Evolutionary conservation across 1,284 basidiomycete genomes (phyloP), one percentile per base, ranked within the genome.

Genomic region (Stygiomarasmius scandens): DNA sequence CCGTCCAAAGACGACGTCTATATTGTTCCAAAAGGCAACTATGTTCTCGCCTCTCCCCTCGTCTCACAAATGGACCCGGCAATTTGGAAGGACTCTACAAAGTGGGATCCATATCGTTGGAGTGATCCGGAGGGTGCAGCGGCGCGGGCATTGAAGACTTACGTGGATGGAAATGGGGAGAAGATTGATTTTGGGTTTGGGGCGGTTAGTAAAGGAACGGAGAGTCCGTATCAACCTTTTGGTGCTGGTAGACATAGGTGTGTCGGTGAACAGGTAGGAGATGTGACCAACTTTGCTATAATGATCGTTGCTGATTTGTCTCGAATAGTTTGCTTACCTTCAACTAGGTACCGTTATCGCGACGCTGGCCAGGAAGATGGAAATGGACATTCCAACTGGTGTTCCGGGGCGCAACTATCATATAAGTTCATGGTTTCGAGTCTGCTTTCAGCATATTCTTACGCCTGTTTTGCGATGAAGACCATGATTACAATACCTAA

Each of bases 171-270:
- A 63, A 76, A 75, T 27, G 91, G 90, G 51, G 93, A 96, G 71
- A 94, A 93, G 78, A 81, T 97, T 59, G 96, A 98, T 74, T 99
- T 92, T 67, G 97, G 96, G 0, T 99, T 94, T 72, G 96, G 96
- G 54, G 85, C 85, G 66, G 93, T 96, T 46, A 92, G 89, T 73
- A 96, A 96, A 75, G 94, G 93, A 49, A 96, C 94, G 9, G 91
- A 94, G 61, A 91, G 87, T 59, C 87, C 88, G 32, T 98, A 97
- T 71, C 90, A 96, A 70, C 97, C 96, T 1, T 99, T 99, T 69
- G 97, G 96, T 58, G 96, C 96, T 49, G 96, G 95, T 24, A 82
- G 93, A 64, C 95, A 98, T 76, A 81, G 95, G 55, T 98, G 96
- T 73, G 96, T 97, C 63, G 95, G 95, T 63, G 95, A 97, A 76